Evolutionary conservation across 1,139 yeast genomes (phyloP).

Genomic region (Nakaseomyces sp.): DNA sequence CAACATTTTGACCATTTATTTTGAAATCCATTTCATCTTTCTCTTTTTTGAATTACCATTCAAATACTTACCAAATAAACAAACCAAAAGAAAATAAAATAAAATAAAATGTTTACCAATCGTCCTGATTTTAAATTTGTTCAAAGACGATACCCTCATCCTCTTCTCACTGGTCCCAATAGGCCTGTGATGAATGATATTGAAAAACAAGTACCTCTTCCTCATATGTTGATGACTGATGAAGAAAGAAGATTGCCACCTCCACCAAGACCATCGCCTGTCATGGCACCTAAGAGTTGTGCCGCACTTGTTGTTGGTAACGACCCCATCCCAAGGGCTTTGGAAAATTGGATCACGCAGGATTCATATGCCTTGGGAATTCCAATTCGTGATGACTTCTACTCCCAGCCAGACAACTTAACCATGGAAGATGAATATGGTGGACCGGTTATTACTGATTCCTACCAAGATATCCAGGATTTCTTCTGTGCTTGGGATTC

Average conservation of each 20-base stretch:
- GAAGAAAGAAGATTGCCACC: not conserved
- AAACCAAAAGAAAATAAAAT: not conserved
- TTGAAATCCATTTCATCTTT: no score
- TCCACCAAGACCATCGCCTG: not conserved
- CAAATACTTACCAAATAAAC: not conserved
- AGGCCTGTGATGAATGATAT: not conserved
- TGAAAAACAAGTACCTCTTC: not conserved
- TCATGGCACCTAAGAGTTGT: not conserved
- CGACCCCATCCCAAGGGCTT: not conserved
- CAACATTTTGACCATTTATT: no score
- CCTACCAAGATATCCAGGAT: not conserved
- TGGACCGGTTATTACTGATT: not conserved
- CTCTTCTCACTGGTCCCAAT: no score
- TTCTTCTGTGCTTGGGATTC: conserved; percentile 1
- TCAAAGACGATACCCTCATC: no score
- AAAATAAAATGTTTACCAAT: not conserved
- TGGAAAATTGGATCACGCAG: not conserved
- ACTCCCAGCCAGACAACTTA: not conserved
- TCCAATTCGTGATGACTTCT: not conserved
- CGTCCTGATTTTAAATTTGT: not conserved
- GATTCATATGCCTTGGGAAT: not conserved
- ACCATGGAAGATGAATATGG: not conserved
- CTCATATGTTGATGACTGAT: not conserved
- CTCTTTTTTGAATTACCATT: no score
- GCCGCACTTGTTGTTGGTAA: not conserved